Base-by-base conservation (phyloP, 108 stramenopile genomes). In the Skeletonema grethae region DNA sequence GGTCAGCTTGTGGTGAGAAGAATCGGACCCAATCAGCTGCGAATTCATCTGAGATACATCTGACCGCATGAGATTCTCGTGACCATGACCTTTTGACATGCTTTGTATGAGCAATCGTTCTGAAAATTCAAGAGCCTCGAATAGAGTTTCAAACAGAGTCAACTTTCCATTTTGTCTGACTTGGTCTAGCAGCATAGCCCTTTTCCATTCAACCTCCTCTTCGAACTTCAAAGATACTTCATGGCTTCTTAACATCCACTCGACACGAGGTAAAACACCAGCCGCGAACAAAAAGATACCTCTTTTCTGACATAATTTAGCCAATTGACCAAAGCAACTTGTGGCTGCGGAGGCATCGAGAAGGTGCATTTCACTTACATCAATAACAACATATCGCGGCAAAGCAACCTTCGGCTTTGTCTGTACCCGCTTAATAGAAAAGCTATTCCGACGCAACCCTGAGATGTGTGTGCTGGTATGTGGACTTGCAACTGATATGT, bases 191-290 rank as follows among this genome's bases (percentile, higher is more conserved):
- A 77, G 63, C 43, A 74, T 39, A 4, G 58, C 25, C 11, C 63
- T 63, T 45, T 80, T 68, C 20, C 55, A 36, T 64, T 79, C 79
- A 32, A 82, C 81, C 66, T 93, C 92, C 65, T 86, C 85, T 5
- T 74, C 76, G 29, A 65, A 66, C 6, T 63, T 35, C 59, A 84
- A 85, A 0, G 88, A 86, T 46, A 86, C 93, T 57, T 84, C 77
- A 60, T 94, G 93, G 45, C 82, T 82, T 9, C 93, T 84, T 46
- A 94, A 69, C 87, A 91, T 90, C 90, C 93, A 94, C n/a, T 90
- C 88, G 4, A 90, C 88, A n/a, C 86, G 69, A 22, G 88, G 84
- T 48, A 79, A 66, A 2, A 79, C 82, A 22, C 93, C 85, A 12
- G 87, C 72, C 5, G 87, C 93, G 73, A 88, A 90, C 12, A 94